A percentile compares a stretch with the other conserved stretches of the same genome.
Conservation (phyloP, 2,329 filamentous ascomycete genomes). For the Talaromyces sp. region DNA sequence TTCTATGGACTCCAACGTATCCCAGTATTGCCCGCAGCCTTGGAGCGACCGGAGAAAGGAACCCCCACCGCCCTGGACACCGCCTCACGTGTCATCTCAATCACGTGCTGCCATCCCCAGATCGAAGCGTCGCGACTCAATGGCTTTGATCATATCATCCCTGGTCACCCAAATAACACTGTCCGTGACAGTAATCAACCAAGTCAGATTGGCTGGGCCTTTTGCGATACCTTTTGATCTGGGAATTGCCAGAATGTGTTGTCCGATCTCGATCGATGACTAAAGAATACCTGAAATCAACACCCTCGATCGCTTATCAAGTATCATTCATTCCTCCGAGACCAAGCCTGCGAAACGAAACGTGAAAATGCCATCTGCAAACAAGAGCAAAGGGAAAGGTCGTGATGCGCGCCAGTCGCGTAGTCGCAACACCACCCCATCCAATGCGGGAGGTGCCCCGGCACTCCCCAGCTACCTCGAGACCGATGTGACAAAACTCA, state of each 20-base stretch:
- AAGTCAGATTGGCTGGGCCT: not conserved
- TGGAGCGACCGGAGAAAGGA: too few species aligned
- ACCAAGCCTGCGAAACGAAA: not conserved
- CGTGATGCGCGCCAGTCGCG: conserved; percentile 57
- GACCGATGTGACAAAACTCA: conserved; percentile 52
- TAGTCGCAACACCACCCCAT: conserved; percentile 66
- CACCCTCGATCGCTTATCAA: not conserved
- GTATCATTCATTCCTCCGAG: not conserved
- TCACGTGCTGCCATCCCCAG: conserved; percentile 1
- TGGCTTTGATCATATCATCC: not conserved
- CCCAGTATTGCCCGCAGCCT: too few species aligned
- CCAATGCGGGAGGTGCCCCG: conserved; percentile 55
- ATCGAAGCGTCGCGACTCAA: not conserved
- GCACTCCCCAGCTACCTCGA: conserved; percentile 58
- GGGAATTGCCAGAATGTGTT: conserved; percentile 19
- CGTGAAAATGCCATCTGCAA: conserved; percentile 45
- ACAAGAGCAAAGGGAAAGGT: conserved; percentile 57
- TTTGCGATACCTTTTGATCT: not conserved
- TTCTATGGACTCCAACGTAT: too few species aligned
- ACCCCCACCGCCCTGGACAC: not conserved
- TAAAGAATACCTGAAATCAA: conserved; percentile 14
- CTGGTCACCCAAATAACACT: not conserved
- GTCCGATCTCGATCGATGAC: conserved; percentile 6
- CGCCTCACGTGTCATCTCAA: not conserved
- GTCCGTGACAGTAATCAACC: not conserved